Percentiles rank a stretch among this genome's conserved stretches.
Evolutionary conservation across 169 alveolate species (phyloP).

Genomic region (Cryptosporidium xiaoi): DNA sequence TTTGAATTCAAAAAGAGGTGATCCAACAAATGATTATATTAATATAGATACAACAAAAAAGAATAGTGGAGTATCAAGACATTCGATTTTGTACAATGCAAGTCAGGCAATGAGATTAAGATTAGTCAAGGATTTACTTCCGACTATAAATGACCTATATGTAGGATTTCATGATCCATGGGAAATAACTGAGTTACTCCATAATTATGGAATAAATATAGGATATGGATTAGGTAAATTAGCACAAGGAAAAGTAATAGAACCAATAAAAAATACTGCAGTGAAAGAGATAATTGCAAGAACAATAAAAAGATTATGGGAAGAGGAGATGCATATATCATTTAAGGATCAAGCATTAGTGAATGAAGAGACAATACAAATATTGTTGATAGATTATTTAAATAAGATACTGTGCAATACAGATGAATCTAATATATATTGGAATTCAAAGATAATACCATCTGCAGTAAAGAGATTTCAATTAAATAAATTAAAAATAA

Average conservation of each 20-base stretch:
- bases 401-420: conserved; percentile 60
- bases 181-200: conserved; percentile 71
- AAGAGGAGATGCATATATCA: conserved; percentile 58
- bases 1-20: conserved; percentile 59
- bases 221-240: conserved; percentile 55
- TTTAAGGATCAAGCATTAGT: conserved; percentile 59
- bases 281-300: conserved; percentile 70
- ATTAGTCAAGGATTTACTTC: conserved; percentile 28
- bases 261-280: conserved; percentile 54
- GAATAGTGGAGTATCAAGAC: conserved; percentile 26
- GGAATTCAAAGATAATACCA: conserved; percentile 73
- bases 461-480: conserved; percentile 65
- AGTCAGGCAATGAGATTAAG: conserved; percentile 72
- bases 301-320: conserved; percentile 72
- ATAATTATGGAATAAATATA: conserved; percentile 56
- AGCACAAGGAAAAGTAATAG: conserved; percentile 60
- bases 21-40: conserved; percentile 44
- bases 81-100: conserved; percentile 21
- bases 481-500: conserved; percentile 13
- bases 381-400: conserved; percentile 43
- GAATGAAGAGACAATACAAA: conserved; percentile 66
- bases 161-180: conserved; percentile 70
- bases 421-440: conserved; percentile 65
- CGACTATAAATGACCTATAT: conserved; percentile 62
- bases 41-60: background rate